Evolutionary conservation across 176 grass and related monocot species (phyloP).

Genomic region (Neostapfia colusana): DNA sequence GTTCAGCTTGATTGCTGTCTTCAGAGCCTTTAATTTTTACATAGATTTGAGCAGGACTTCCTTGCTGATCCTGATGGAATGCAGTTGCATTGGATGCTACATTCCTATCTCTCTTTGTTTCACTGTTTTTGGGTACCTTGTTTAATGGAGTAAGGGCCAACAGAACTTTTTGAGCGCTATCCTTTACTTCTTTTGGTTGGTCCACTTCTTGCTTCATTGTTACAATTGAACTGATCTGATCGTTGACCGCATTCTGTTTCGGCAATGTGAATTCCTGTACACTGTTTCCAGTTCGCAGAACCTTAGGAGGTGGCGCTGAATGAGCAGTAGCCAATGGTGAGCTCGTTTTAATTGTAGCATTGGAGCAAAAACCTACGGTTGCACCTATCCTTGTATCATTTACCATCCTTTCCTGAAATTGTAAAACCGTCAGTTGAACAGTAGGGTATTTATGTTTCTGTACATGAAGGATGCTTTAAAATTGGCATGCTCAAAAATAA

Average conservation of each 20-base stretch:
- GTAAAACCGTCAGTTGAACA: constrained; percentile 27
- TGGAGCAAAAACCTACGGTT: constrained; percentile 14
- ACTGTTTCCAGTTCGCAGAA: constrained; percentile 27
- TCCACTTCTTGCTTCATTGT: constrained; percentile 39
- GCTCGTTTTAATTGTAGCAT: constrained; percentile 17
- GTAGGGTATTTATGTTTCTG: neutral
- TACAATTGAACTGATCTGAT: constrained; percentile 26
- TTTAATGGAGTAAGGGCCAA: constrained; percentile 20
- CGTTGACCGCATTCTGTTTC: constrained; percentile 2
- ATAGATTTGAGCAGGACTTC: constrained; percentile 8
- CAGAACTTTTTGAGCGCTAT: constrained; percentile 17
- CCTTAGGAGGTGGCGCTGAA: constrained; percentile 12
- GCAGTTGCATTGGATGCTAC: constrained; percentile 6
- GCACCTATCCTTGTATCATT: constrained; percentile 30
- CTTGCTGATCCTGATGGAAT: constrained; percentile 18
- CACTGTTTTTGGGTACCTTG: constrained; percentile 33
- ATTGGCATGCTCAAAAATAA: constrained; percentile 18
- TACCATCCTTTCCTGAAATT: constrained; percentile 75
- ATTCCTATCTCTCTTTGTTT: constrained; percentile 25
- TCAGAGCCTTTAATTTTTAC: neutral
- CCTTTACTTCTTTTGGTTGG: constrained; percentile 13
- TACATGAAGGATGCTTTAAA: constrained; percentile 9
- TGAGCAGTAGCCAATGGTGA: constrained; percentile 8
- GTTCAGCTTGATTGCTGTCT: constrained; percentile 10
- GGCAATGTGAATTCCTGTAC: constrained; percentile 22